Evolutionary conservation across 2,329 filamentous ascomycete genomes (phyloP), one percentile per base, ranked within the genome.

Genomic region (Huntiella abstrusa): DNA sequence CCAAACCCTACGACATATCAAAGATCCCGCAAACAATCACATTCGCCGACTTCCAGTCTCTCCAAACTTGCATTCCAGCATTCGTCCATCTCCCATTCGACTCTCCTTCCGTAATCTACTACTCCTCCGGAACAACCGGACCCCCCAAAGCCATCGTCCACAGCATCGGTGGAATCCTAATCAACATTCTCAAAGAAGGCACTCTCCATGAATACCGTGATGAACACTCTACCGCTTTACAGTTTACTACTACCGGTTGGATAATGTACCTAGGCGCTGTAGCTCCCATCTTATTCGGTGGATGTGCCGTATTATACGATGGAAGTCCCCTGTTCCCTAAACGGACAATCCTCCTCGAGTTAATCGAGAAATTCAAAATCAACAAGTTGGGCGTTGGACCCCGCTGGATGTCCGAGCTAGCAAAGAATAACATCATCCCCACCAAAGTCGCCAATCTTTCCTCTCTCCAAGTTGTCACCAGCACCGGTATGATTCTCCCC

Each of bases 101-200:
- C 22, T 81, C 88, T 52, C 83, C 85, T 0, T 80, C 83, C 59
- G 62, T 88, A 33, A 71, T 92, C 33, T 82, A 80, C 49, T 92
- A 85, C 52, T 82, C 80, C 0, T 83, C 77, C 1, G 84, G 84
- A 2, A 92, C 84, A 5, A 92, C 85, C 0, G 84, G 85, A 3
- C 75, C 73, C 15, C 85, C 85, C 10, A 92, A 92, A 56, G 86
- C 83, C 49, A 91, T 92, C 52, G 82, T 88, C 2, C 85, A 93
- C 58, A 78, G 75, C 1, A 70, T 75, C 1, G 81, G 81, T 3
- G 77, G 79, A 0, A 62, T 73, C 1, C 59, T 83, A 28, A 51
- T 84, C 17, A 68, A 59, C 51, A 54, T 55, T 11, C 55, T 53
- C 51, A 73, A 87, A 56, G 84, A 92, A 57, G 65, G 63, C 1